Base-by-base conservation (phyloP, 768 basidiomycete genomes). In the Panellus pusillus region DNA sequence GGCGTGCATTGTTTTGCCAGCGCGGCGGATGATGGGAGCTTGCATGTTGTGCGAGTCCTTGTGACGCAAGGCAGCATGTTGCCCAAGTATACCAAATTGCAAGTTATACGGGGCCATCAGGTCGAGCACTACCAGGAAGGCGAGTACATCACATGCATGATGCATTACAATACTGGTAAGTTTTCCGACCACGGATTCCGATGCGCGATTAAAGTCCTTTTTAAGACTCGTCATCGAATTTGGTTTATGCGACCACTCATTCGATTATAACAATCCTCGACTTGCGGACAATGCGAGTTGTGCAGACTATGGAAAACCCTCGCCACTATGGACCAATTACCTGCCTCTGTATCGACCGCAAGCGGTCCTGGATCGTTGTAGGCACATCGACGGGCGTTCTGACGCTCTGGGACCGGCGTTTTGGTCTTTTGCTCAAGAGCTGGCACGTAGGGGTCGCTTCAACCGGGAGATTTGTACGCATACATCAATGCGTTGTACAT, bases 351-450 rank as follows among this genome's bases (percentile, higher is more conserved):
- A 68, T 93, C 42, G 94, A 96, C 66, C 82, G 84, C 31, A 91
- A 88, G 64, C 83, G 80, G 20, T 81, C 89, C 6, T 98, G 96
- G 96, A 77, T 96, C 20, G 76, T 97, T 12, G 85, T 90, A 15
- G 96, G 92, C 2, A 97, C 96, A 1, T 83, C 88, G 2, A 82
- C 81, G 1, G 97, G 96, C 6, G 82, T 88, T 13, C 72, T 98
- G 12, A 85, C 90, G 0, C 77, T 99, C 3, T 99, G 95, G 94
- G 97, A 99, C 71, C 83, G 93, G 39, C 87, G 96, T 9, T 99
- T 98, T 61, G 94, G 95, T 1, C 74, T 98, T 17, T 74, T 89
- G 4, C 76, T 98, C 58, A 90, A 89, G 67, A 91, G 86, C 55
- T 98, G 96, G 95, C 83, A 84, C 63, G 84, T 84, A 7, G 84